Percentiles rank a stretch among this genome's conserved stretches.
phyloP scores from a whole-genome alignment of 202 grass and related monocot species.

The Musa balbisiana region DNA sequence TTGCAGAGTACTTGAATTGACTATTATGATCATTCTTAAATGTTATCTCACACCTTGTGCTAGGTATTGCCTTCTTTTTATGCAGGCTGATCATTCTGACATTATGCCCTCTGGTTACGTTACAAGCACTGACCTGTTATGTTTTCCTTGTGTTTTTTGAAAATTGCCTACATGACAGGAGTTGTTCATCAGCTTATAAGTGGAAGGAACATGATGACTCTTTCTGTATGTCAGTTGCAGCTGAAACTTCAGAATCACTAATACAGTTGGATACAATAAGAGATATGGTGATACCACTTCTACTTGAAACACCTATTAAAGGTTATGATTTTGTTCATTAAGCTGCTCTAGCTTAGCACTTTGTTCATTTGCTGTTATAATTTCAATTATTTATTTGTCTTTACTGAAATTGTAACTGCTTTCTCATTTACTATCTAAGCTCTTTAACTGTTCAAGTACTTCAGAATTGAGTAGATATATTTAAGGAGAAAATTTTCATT shows the following conservation, averaged over 20 bases:
- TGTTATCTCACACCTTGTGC: conserved; percentile 14
- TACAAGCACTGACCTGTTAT: not conserved
- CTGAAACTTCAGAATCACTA: conserved; percentile 26
- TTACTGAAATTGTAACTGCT: too few relatives aligned
- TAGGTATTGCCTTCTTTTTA: not conserved
- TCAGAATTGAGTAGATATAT: too few relatives aligned
- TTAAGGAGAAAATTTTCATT: too few relatives aligned
- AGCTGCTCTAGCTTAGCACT: not conserved
- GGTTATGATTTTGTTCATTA: conserved; percentile 37
- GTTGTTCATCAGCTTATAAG: conserved; percentile 29
- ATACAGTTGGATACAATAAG: conserved; percentile 53
- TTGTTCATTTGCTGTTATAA: too few relatives aligned
- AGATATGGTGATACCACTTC: conserved; percentile 46
- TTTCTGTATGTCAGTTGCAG: conserved; percentile 59
- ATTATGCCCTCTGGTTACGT: not conserved
- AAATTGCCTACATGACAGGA: conserved; percentile 40
- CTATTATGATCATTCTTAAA: conserved; percentile 8
- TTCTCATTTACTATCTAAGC: too few relatives aligned
- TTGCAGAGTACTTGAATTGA: not conserved
- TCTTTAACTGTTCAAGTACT: too few relatives aligned
- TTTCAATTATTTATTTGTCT: too few relatives aligned
- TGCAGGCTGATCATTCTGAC: not conserved
- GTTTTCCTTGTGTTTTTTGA: conserved; percentile 5
- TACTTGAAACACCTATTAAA: conserved; percentile 55
- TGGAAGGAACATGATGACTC: conserved; percentile 27